These are phyloP conservation scores for Penicillium digitatum DNA, from an alignment of 2,329 filamentous ascomycete species.

Conservation along the genomic window DNA sequence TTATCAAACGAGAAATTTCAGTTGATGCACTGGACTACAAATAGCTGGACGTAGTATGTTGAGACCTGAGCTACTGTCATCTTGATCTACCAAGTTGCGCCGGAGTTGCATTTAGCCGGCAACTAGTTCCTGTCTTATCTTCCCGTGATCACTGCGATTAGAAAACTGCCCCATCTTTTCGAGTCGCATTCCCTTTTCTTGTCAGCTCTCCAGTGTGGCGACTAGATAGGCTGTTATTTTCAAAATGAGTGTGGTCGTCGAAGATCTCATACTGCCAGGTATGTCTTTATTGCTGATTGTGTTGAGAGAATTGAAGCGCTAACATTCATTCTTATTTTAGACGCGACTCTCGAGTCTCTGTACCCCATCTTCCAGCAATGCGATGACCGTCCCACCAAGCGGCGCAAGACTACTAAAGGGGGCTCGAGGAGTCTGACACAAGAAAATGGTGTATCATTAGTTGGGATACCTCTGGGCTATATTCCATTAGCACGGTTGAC, in stretches of 20 bases:
- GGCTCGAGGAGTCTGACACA: constrained; percentile 18
- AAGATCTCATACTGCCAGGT: constrained; percentile 15
- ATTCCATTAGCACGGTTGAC: constrained; percentile 32
- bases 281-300: background rate
- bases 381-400: constrained; percentile 29
- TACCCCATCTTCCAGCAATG: constrained; percentile 22
- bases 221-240: background rate
- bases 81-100: background rate
- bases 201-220: background rate
- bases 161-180: background rate
- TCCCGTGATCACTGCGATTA: background rate
- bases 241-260: constrained; percentile 17
- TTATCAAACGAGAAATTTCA: background rate
- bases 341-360: constrained; percentile 22
- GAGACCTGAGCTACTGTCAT: background rate
- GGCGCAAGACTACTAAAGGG: constrained; percentile 29
- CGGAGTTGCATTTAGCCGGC: background rate
- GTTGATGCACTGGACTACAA: background rate
- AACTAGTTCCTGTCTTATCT: background rate
- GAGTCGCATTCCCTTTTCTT: background rate
- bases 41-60: background rate
- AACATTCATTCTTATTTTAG: constrained; percentile 16
- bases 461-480: constrained; percentile 27
- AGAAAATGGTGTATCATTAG: constrained; percentile 14
- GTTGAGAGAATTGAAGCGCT: background rate